Base-by-base conservation (phyloP, 1,139 yeast genomes). In the Taphrina pruni region DNA sequence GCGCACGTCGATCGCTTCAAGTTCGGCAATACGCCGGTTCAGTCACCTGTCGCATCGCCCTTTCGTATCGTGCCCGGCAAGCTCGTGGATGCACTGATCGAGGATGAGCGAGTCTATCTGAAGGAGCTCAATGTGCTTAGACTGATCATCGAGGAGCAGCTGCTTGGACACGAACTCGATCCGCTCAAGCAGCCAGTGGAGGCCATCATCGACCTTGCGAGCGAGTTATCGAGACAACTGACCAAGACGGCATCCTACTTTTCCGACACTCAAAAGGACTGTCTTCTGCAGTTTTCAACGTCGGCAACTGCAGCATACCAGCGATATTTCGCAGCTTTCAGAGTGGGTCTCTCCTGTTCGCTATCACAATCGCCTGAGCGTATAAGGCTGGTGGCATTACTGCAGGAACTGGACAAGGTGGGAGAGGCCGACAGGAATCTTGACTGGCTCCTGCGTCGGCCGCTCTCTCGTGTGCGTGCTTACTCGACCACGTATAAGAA, bases 371-470 rank as follows among this genome's bases (percentile, higher is more conserved):
- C 67, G 17, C 36, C 61, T 2, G 62, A 58, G 43, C 62, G 62
- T 6, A 58, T 58, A n/a, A 21, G 54, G 17, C 26, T 64, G 21
- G 38, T 32, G 20, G 43, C 6, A 8, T 21, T 54, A 21, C 60
- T 64, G 11, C 55, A 43, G 39, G 46, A 21, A 4, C 14, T 64
- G 61, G 48, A 56, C 26, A 36, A 21, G 20, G 41, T 48, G 14
- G 61, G 54, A 14, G 52, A 61, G n/a, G 58, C 66, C n/a, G 61
- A 55, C 50, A 54, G 60, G 39, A 43, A 54, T 36, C 51, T 65
- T 41, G 69, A 65, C 46, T 65, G 69, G 69, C 65, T 65, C 9
- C 20, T 65, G 51, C 52, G 65, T 43, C 39, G 69, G n/a, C 69
- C 69, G 32, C 69, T 65, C 1, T 57, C 69, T 17, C 69, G 69